Evolutionary conservation across 257 asterid species (phyloP), one percentile per base, ranked within the genome.

Genomic region (Solanum medicagineum): DNA sequence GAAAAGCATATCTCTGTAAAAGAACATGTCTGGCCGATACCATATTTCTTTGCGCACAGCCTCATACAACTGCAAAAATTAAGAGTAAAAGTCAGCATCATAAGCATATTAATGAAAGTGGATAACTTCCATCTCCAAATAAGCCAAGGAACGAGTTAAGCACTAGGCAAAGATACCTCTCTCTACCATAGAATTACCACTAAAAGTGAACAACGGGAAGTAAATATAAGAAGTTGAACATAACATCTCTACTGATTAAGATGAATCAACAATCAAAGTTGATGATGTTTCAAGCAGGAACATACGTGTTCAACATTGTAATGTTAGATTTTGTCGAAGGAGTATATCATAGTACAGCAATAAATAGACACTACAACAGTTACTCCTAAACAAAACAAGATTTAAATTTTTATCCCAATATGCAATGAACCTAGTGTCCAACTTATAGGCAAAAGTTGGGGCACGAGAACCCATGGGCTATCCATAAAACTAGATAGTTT

Each of bases 11-110:
- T 96, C 98, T 65, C 98, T 92, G 87, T 93, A 90, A 89, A 96
- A 96, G 87, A 93, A 96, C 99, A 92, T 95, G 85, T 96, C 98
- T 14, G 98, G 98, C 66, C 97, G 90, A 71, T 96, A 96, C 97
- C 99, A 96, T 20, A 89, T 93, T 89, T 96, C 98, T 71, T 90
- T 93, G 2, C 97, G 91, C 84, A 94, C 98, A 87, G 94, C 96
- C 19, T 89, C 91, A 51, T 96, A 96, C 86, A 95, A 15, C 98
- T 95, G 93, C 55, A 79, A 53, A 14, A 45, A 24, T 4, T 53
- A 85, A 83, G 85, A 32, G 84, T 49, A 54, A 20, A 7, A 59
- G 83, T 81, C 62, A 20, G 44, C 16, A 84, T 13, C 13, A 75
- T 16, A 82, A 82, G 32, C 45, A 59, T 40, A 32, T 32, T 42